Percentiles rank a stretch among this genome's conserved stretches.
Conservation (phyloP, 139 green algal genomes). For the Picochlorum sp. region DNA sequence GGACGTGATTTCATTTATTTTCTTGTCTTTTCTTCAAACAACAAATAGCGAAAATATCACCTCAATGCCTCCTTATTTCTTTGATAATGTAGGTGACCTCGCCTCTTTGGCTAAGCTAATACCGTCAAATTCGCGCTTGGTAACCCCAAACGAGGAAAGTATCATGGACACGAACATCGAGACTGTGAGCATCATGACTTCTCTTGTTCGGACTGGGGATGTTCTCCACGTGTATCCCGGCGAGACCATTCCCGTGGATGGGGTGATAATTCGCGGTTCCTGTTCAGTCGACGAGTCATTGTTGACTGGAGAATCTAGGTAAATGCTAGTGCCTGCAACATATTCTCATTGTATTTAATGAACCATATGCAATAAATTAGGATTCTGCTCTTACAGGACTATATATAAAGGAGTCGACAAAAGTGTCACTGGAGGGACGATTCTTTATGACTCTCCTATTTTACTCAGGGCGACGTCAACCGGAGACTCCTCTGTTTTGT, state of each 20-base stretch:
- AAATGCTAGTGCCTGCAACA: no score
- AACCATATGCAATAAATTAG: neutral
- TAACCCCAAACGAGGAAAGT: slow-evolving; percentile 6
- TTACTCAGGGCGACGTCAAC: slow-evolving; percentile 56
- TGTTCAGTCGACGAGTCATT: slow-evolving; percentile 75
- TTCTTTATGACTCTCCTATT: slow-evolving; percentile 71
- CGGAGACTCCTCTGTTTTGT: slow-evolving; percentile 54
- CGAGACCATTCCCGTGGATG: slow-evolving; percentile 84
- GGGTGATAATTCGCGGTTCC: slow-evolving; percentile 53
- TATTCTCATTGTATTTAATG: neutral
- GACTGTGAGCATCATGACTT: slow-evolving; percentile 34
- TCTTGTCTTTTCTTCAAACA: neutral
- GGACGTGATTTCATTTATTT: neutral
- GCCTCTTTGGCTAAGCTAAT: slow-evolving; percentile 60
- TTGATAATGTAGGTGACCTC: slow-evolving; percentile 51
- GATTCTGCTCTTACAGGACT: slow-evolving; percentile 6
- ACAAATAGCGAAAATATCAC: neutral
- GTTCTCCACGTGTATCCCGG: slow-evolving; percentile 76
- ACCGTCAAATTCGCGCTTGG: slow-evolving; percentile 45
- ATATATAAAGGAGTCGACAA: slow-evolving; percentile 39
- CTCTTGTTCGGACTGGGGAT: slow-evolving; percentile 23
- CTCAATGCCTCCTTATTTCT: neutral
- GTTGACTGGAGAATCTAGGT: slow-evolving; percentile 67
- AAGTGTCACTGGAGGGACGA: slow-evolving; percentile 63
- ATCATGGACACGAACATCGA: slow-evolving; percentile 9